Evolutionary conservation across 2,329 filamentous ascomycete species (phyloP), one percentile per base, ranked within the genome.

Genomic region (Fragosphaeria purpurea): DNA sequence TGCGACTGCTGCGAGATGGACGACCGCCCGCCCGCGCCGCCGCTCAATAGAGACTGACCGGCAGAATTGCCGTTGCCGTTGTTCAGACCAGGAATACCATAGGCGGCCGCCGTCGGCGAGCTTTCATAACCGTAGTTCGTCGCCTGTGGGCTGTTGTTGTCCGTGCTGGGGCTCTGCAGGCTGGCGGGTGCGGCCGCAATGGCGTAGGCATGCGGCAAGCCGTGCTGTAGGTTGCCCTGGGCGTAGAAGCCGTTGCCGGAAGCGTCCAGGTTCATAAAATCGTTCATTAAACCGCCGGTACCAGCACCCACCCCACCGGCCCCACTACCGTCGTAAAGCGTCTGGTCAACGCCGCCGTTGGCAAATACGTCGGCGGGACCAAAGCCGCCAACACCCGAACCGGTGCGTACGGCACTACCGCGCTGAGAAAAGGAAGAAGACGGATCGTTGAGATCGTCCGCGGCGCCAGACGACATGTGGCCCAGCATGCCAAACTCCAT

Each of bases 401-500:
- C 35, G 12, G 30, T 44, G 31, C 48, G 52, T 32, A 61, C 60
- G 32, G 22, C 22, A 22, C 22, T 22, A 22, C 61, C 60, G 41
- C 65, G 61, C 44, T 72, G 69, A 30, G 70, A 66, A 51, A 75
- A 22, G 22, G 22, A 62, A 5, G 72, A 67, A 6, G 65, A 64
- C 53, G 93, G 87, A 50, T 81, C 80, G 5, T 85, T 80, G 6
- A 85, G 82, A 12, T 82, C 86, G 59, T 93, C 87, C n/a, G 82
- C 85, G 11, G 87, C 85, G 11, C 86, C 86, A n/a, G 86, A 88
- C 53, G 88, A 88, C 86, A 98, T 95, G 65, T 97, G 91, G 33
- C 88, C 89, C 0, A 98, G 79, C 79, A 97, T 96, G 49, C 89
- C 86, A 65, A 97, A 96, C 66, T 97, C 93, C 65, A 95, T 76